Conservation (phyloP, 2,329 filamentous ascomycete genomes). For the Xylaria hypoxylon region DNA sequence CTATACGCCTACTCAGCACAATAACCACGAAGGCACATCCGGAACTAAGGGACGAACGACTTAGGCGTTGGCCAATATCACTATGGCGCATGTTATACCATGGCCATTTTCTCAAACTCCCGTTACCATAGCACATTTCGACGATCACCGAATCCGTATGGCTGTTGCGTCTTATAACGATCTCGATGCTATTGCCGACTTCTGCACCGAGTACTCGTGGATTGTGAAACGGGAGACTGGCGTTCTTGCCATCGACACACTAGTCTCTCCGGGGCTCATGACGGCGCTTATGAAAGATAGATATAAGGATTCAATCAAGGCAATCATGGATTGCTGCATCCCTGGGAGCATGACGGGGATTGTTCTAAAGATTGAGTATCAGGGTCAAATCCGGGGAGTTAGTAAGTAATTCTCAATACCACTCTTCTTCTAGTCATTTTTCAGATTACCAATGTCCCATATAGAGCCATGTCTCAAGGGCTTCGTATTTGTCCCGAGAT, state of each 20-base stretch:
- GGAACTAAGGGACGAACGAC: background rate
- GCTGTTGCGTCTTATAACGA: background rate
- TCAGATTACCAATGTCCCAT: background rate
- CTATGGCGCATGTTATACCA: background rate
- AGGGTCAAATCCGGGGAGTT: background rate
- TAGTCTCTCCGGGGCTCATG: background rate
- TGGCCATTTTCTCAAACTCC: background rate
- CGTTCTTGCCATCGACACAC: background rate
- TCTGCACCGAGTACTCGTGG: background rate
- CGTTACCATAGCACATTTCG: background rate
- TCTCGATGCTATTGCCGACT: background rate
- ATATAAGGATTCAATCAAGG: background rate
- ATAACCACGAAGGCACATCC: background rate
- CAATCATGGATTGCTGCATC: constrained; percentile 2
- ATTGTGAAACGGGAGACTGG: background rate
- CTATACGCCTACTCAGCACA: background rate
- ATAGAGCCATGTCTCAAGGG: background rate
- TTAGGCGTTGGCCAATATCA: background rate
- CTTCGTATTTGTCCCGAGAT: background rate
- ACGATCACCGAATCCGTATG: background rate
- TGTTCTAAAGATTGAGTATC: constrained; percentile 3
- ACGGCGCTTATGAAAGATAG: background rate
- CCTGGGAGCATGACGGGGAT: constrained; percentile 3
- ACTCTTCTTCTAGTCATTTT: background rate
- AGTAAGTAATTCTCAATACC: background rate